Conservation (phyloP, 2,329 filamentous ascomycete genomes). For the Raffaelea ambrosiae region DNA sequence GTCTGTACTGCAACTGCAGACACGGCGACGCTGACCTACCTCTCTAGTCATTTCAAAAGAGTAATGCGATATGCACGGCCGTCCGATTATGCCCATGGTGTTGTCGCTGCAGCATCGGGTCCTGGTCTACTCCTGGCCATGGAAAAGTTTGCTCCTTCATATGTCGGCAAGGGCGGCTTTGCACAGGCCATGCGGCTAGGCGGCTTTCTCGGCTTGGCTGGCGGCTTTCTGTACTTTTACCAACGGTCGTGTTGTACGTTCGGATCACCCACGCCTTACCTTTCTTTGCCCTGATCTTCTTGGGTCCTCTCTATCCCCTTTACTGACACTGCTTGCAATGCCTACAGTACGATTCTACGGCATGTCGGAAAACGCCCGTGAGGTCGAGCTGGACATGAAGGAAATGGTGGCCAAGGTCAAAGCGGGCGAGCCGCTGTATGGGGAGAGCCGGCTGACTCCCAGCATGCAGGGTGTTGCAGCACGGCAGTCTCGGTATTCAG, state of each 20-base stretch:
- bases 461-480: conserved; percentile 92
- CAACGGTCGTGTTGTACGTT: conserved; percentile 75
- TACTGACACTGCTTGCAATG: background rate
- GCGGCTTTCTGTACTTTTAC: conserved; percentile 80
- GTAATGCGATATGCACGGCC: conserved; percentile 80
- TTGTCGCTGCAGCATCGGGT: conserved; percentile 58
- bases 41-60: conserved; percentile 72
- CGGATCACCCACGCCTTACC: too few species aligned
- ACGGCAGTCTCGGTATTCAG: conserved; percentile 85
- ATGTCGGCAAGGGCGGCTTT: conserved; percentile 76
- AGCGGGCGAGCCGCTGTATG: conserved; percentile 82
- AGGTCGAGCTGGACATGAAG: conserved; percentile 91
- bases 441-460: conserved; percentile 65
- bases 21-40: background rate
- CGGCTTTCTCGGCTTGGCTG: conserved; percentile 61
- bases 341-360: conserved; percentile 85
- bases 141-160: conserved; percentile 79
- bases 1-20: background rate
- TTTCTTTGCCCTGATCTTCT: too few species aligned
- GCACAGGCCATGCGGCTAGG: conserved; percentile 73
- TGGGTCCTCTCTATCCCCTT: too few species aligned
- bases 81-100: conserved; percentile 71
- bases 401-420: conserved; percentile 98
- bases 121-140: conserved; percentile 68
- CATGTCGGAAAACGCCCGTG: conserved; percentile 82